A percentile compares a stretch with the other conserved stretches of the same genome.
Conservation (phyloP, 257 asterid species). For the Catharanthus roseus region DNA sequence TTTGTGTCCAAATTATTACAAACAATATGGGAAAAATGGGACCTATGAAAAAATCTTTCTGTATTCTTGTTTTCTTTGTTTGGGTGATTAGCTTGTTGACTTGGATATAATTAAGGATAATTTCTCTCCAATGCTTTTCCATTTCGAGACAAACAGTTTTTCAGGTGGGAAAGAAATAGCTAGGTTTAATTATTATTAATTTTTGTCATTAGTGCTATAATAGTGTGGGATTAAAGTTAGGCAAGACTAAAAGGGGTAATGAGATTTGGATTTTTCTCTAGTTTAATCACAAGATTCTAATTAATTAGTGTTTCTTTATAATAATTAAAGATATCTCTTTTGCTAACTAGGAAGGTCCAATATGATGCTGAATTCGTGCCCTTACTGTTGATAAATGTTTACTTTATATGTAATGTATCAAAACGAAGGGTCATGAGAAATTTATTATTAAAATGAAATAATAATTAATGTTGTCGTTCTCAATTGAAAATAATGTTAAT, state of each 20-base stretch:
- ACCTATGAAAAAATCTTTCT: background rate
- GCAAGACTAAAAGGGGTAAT: conserved; percentile 12
- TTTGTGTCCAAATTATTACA: background rate
- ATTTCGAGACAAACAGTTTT: background rate
- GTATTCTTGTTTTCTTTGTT: background rate
- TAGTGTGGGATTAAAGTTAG: conserved; percentile 26
- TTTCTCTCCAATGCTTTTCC: background rate
- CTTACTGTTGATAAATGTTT: background rate
- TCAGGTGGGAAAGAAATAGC: background rate
- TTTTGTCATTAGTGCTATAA: conserved; percentile 18
- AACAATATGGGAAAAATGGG: background rate
- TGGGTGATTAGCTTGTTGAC: background rate
- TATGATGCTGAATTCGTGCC: background rate
- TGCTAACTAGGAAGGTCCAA: background rate
- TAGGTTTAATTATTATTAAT: conserved; percentile 4
- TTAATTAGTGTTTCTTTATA: background rate
- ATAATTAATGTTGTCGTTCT: conserved; percentile 2
- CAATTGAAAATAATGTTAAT: background rate
- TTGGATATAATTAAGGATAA: background rate
- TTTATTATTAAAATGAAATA: background rate
- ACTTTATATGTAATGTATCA: background rate
- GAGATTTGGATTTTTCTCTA: conserved; percentile 7
- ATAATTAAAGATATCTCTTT: background rate
- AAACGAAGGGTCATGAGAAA: conserved; percentile 1
- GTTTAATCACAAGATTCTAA: background rate